A percentile compares a stretch with the other conserved stretches of the same genome.
phyloP scores from a whole-genome alignment of 352 stramenopile genomes.

The Phytophthora kernoviae region DNA sequence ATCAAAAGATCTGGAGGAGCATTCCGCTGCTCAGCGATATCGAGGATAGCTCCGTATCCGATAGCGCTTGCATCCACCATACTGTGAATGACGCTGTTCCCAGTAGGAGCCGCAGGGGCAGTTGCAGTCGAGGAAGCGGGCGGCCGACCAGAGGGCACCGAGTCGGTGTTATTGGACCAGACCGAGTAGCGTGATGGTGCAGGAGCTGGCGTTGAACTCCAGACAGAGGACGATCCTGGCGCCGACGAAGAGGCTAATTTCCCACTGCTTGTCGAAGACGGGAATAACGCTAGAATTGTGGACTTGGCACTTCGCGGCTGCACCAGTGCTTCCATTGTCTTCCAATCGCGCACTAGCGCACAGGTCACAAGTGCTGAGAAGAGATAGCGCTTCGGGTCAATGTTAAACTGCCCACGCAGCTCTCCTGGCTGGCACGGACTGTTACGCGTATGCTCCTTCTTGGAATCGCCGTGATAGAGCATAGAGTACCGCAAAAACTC shows the following conservation, averaged over 20 bases:
- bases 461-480: constrained; percentile 59
- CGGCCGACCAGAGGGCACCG: constrained; percentile 18
- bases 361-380: constrained; percentile 55
- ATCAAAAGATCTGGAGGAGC: constrained; percentile 52
- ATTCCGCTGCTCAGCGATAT: constrained; percentile 54
- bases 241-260: constrained; percentile 15
- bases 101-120: constrained; percentile 13
- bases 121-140: constrained; percentile 13
- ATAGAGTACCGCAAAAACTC: constrained; percentile 68
- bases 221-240: constrained; percentile 26
- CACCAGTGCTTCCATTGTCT: constrained; percentile 52
- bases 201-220: constrained; percentile 25
- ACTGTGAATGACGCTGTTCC: constrained; percentile 19
- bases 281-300: constrained; percentile 40
- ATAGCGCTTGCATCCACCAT: constrained; percentile 53
- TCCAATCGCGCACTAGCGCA: constrained; percentile 57
- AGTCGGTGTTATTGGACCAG: constrained; percentile 34
- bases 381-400: constrained; percentile 58
- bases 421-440: constrained; percentile 29
- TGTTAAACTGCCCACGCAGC: constrained; percentile 50
- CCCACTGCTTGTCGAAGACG: constrained; percentile 11
- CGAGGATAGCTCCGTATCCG: constrained; percentile 73
- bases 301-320: constrained; percentile 44
- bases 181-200: constrained; percentile 33
- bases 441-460: constrained; percentile 24